Conservation (phyloP, 495 filamentous ascomycete genomes). For the Aspergillus wentii region DNA sequence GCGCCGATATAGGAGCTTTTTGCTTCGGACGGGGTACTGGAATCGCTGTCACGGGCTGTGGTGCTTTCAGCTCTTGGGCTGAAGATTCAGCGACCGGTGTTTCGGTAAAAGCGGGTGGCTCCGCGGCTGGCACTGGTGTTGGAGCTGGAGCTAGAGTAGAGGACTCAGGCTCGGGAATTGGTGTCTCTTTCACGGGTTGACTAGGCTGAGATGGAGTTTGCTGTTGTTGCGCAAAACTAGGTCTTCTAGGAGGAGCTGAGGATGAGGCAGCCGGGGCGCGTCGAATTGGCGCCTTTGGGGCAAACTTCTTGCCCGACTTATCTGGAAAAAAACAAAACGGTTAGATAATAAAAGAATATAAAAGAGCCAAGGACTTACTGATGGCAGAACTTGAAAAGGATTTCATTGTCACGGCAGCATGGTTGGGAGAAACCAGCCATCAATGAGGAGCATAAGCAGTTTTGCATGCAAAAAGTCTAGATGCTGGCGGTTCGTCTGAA, state of each 20-base stretch:
- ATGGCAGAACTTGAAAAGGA: conserved; percentile 54
- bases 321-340: conserved; percentile 23
- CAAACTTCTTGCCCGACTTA: conserved; percentile 53
- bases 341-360: conserved; percentile 1
- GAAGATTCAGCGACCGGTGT: conserved; percentile 2
- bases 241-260: conserved; percentile 29
- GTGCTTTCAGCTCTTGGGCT: too few relatives aligned
- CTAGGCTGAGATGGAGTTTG: conserved; percentile 29
- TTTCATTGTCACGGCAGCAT: conserved; percentile 36
- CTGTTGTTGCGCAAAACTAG: conserved; percentile 33
- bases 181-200: conserved; percentile 13
- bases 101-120: conserved; percentile 6
- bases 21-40: conserved; percentile 26
- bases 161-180: conserved; percentile 19
- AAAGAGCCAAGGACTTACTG: conserved; percentile 33
- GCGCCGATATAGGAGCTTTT: conserved; percentile 18
- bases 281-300: conserved; percentile 46
- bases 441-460: conserved; percentile 2
- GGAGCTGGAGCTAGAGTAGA: conserved; percentile 8
- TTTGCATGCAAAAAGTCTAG: conserved; percentile 8
- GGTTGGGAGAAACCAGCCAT: conserved; percentile 10
- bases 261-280: conserved; percentile 31
- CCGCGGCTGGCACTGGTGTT: conserved; percentile 11
- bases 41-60: conserved; percentile 16
- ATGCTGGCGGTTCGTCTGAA: conserved; percentile 12